Base-by-base conservation (phyloP, 1,284 basidiomycete species). In the Ganoderma lingzhi region DNA sequence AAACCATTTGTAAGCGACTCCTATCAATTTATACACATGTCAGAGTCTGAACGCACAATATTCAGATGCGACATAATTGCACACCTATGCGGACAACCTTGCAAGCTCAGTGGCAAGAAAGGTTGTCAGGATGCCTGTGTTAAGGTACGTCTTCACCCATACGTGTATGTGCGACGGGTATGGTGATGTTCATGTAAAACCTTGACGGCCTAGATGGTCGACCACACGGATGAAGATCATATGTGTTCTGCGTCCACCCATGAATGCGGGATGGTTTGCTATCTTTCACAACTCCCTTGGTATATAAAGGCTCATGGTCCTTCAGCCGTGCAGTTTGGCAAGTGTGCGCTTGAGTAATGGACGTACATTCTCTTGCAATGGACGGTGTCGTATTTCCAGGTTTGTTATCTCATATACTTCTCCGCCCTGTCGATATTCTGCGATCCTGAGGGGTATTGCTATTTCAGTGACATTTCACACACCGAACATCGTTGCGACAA, bases 51-150 rank as follows among this genome's bases (percentile, higher is more conserved):
- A 6, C n/a, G 53, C 17, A 35, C 56, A 48, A 42, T 8, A 5
- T 23, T 6, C 63, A 89, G 88, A 68, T 90, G 88, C 70, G 77
- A 82, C 37, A 78, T 84, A 1, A 82, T 80, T 23, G 76, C 79
- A 23, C 89, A 90, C 79, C 74, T 88, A 1, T 90, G 88, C 63
- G 88, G 88, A 14, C 76, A 83, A 42, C 71, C 75, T 6, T 90
- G 88, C 72, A 76, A 75, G 42, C 77, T 88, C 15, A 75, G 74
- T 3, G 83, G 80, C 23, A 85, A 81, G 65, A 75, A 79, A 62
- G 88, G 88, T 1, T 90, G 88, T 71, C 76, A 84, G 42, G 76
- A 74, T 6, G 76, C 82, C 23, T 90, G 89, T 66, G 82, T 83
- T 10, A 85, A 88, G 80, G 88, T 87, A 62, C 51, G 45, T 45